Conservation (phyloP, 2,329 filamentous ascomycete species). For the Alternaria arborescens region DNA sequence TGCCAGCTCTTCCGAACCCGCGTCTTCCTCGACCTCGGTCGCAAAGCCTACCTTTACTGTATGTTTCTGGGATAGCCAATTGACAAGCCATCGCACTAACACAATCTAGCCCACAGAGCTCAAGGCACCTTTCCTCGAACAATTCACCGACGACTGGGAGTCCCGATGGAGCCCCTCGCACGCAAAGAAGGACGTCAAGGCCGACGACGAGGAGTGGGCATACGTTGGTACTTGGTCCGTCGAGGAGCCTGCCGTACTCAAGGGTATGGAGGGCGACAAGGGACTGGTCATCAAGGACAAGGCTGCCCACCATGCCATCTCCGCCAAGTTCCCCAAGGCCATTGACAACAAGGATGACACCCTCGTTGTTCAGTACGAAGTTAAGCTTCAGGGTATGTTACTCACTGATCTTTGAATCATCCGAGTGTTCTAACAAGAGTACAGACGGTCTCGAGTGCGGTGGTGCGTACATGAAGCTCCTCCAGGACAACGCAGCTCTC, state of each 20-base stretch:
- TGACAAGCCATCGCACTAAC: conserved; percentile 26
- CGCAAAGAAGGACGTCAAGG: conserved; percentile 90
- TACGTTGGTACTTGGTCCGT: conserved; percentile 97
- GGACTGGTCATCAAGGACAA: conserved; percentile 98
- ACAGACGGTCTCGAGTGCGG: conserved; percentile 94
- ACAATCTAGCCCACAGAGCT: conserved; percentile 77
- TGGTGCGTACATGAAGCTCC: conserved; percentile 98
- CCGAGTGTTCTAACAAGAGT: conserved; percentile 40
- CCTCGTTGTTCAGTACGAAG: conserved; percentile 97
- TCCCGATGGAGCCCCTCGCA: conserved; percentile 91
- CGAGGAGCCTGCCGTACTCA: conserved; percentile 89
- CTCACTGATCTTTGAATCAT: neutral
- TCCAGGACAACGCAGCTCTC: conserved; percentile 96
- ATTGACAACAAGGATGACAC: conserved; percentile 98
- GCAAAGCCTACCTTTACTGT: conserved; percentile 88
- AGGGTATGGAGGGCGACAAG: conserved; percentile 94
- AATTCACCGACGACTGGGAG: conserved; percentile 98
- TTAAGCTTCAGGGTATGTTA: conserved; percentile 93
- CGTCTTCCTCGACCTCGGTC: conserved; percentile 65
- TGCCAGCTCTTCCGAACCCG: conserved; percentile 55
- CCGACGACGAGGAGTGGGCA: conserved; percentile 87
- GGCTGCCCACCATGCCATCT: conserved; percentile 98
- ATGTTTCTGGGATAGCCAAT: conserved; percentile 54
- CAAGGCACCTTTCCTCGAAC: conserved; percentile 95
- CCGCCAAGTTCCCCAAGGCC: conserved; percentile 95